Base-by-base conservation (phyloP, 164 flowering plant genomes). In the Nymphaea colorata region DNA sequence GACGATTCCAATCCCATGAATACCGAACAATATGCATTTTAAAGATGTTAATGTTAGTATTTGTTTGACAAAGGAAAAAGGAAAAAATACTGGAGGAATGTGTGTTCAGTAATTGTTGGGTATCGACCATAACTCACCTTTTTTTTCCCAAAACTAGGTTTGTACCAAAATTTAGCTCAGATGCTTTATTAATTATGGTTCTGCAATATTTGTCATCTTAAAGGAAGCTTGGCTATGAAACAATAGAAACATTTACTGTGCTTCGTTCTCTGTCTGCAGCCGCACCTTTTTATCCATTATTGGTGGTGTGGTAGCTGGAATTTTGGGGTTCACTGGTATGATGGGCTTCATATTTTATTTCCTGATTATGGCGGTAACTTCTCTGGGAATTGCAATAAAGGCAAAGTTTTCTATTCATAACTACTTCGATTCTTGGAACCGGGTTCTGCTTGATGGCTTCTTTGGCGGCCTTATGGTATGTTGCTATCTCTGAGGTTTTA, bases 241-340 rank as follows among this genome's bases (percentile, higher is more conserved):
- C 36, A 25, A 25, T 25, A 25, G 36, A 25, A 25, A 25, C 36
- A 25, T 25, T 25, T 25, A 25, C n/a, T 61, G 7, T 61, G 64
- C n/a, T 61, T 61, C 16, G 4, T 61, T 61, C n/a, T 18, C 36
- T 59, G 44, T 77, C 8, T 81, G 82, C 87, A 95, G 99, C 80
- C 99, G 98, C 25, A 95, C 99, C 43, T 95, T 95, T 79, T 74
- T 95, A 81, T 90, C 99, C 42, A 92, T 95, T 71, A 89, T 95
- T 70, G 97, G 88, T 72, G 99, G 99, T 61, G 93, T 92, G 53
- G 77, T 90, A 74, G 98, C 98, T 67, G 99, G 99, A 73, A 87
- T 95, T 69, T 67, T 86, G 70, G 99, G 99, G 64, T 81, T 90
- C 71, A 92, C 93, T 42, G 81, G 97, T 73, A 73, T 86, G 70